Conservation (phyloP, 2,329 filamentous ascomycete species). For the Cladosporium sp. region DNA sequence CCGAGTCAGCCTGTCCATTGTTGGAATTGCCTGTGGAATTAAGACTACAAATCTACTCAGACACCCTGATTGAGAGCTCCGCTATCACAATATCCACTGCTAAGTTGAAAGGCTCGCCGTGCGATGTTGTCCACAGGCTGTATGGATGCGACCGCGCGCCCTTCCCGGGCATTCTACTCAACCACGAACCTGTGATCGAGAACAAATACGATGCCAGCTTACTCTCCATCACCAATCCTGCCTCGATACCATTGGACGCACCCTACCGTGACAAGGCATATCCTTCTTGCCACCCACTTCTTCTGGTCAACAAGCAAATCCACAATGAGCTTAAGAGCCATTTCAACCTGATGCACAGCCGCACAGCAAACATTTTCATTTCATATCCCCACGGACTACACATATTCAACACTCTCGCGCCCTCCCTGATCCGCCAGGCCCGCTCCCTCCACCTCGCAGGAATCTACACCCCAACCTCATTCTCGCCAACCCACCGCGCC, state of each 20-base stretch:
- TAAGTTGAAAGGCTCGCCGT: constrained; percentile 33
- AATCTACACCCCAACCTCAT: constrained; percentile 33
- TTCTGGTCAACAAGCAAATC: constrained; percentile 35
- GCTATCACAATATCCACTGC: constrained; percentile 43
- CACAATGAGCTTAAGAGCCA: constrained; percentile 40
- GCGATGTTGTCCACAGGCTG: constrained; percentile 34
- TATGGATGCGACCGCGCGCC: constrained; percentile 28
- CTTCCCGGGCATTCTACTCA: constrained; percentile 40
- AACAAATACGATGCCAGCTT: constrained; percentile 37
- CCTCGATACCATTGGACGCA: constrained; percentile 23
- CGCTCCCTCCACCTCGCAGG: constrained; percentile 44
- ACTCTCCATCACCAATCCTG: constrained; percentile 34
- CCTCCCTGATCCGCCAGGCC: constrained; percentile 43
- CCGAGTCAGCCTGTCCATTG: constrained; percentile 25
- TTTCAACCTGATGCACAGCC: constrained; percentile 32
- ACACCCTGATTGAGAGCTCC: constrained; percentile 39
- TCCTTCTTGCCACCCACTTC: constrained; percentile 22
- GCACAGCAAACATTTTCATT: constrained; percentile 42
- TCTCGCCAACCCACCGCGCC: constrained; percentile 29
- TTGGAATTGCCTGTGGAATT: constrained; percentile 42
- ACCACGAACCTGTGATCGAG: constrained; percentile 39
- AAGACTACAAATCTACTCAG: constrained; percentile 45
- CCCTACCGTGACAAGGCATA: constrained; percentile 9
- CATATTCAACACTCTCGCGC: constrained; percentile 40
- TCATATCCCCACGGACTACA: constrained; percentile 44